Conservation (phyloP, 495 filamentous ascomycete genomes). For the Penicillium arizonense region DNA sequence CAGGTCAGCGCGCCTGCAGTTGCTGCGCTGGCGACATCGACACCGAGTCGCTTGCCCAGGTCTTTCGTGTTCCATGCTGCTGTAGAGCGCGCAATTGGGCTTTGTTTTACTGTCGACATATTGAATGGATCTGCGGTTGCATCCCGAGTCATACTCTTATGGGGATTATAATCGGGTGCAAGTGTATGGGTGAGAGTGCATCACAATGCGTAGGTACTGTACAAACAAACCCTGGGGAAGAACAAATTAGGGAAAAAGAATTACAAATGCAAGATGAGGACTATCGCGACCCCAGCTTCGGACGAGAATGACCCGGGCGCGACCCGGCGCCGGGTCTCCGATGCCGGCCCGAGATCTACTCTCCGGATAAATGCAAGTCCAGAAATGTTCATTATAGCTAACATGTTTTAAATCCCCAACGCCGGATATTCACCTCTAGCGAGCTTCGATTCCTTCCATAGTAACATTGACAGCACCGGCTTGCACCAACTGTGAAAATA, state of each 20-base stretch:
- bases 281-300: constrained; percentile 12
- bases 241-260: constrained; percentile 17
- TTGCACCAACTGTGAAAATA: constrained; percentile 71
- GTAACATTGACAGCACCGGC: constrained; percentile 87
- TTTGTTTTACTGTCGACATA: constrained; percentile 27
- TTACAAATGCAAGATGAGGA: constrained; percentile 16
- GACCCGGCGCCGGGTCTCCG: constrained; percentile 23
- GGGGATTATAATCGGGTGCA: neutral
- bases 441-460: constrained; percentile 68
- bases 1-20: constrained; percentile 80
- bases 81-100: constrained; percentile 12
- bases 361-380: constrained; percentile 23
- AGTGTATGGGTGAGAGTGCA: too few relatives aligned
- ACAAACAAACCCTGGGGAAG: constrained; percentile 1
- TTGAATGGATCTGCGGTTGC: constrained; percentile 29
- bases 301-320: constrained; percentile 33
- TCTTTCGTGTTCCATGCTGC: constrained; percentile 75
- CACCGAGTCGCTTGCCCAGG: constrained; percentile 62
- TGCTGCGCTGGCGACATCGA: constrained; percentile 72
- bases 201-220: neutral
- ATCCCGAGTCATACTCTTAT: constrained; percentile 32
- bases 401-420: constrained; percentile 16
- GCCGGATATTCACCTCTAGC: constrained; percentile 14
- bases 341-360: constrained; percentile 30
- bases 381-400: constrained; percentile 8